Evolutionary conservation across 805 yeast genomes (phyloP).

Genomic region (Spathaspora passalidarum): DNA sequence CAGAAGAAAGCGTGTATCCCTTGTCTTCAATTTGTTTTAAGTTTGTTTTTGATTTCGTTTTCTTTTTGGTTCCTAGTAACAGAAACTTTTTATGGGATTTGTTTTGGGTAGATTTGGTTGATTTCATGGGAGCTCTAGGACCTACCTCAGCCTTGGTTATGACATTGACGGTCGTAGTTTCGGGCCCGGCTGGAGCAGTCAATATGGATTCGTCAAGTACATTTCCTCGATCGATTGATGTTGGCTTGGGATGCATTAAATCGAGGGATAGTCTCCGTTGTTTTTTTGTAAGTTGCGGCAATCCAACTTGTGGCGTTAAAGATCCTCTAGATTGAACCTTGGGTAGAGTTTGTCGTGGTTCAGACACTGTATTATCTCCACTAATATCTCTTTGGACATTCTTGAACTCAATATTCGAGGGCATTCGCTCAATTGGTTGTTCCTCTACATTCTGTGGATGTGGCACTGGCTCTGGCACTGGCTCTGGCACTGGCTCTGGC

Average conservation of each 20-base stretch:
- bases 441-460: background rate
- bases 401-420: background rate
- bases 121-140: background rate
- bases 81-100: background rate
- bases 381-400: background rate
- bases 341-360: background rate
- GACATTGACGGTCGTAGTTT: slow-evolving; percentile 32
- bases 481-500: background rate
- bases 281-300: slow-evolving; percentile 18
- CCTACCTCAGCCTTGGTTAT: slow-evolving; percentile 23
- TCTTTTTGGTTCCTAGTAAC: background rate
- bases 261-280: slow-evolving; percentile 28
- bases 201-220: slow-evolving; percentile 6
- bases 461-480: background rate
- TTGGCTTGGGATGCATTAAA: slow-evolving; percentile 20
- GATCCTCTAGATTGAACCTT: background rate
- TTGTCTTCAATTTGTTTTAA: background rate
- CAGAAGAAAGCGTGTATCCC: slow-evolving; percentile 9
- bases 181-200: slow-evolving; percentile 28
- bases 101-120: background rate
- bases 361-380: background rate
- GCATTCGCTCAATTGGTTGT: background rate
- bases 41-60: background rate
- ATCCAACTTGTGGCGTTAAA: slow-evolving; percentile 4
- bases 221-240: background rate